These are phyloP conservation scores for Oryza brachyantha DNA, from an alignment of 176 grass and related monocot genomes.

Conservation along the genomic window DNA sequence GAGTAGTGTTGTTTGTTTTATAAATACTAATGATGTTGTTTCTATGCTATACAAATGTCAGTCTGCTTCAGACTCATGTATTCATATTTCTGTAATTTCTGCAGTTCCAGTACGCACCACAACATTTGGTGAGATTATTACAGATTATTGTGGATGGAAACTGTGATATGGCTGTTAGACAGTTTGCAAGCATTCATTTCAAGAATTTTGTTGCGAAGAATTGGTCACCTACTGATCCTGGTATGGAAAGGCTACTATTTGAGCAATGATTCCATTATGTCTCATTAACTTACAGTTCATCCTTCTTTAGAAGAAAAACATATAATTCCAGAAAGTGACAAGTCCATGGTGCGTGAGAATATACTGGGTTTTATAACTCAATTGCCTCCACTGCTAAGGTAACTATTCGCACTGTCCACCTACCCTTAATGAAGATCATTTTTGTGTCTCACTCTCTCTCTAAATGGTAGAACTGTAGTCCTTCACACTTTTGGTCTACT, in stretches of 20 bases:
- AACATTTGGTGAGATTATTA: constrained; percentile 78
- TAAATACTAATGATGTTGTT: neutral
- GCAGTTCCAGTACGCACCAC: constrained; percentile 71
- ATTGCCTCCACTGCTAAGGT: constrained; percentile 82
- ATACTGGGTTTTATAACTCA: constrained; percentile 83
- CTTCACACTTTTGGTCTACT: neutral
- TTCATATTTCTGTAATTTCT: constrained; percentile 30
- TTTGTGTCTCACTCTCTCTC: neutral
- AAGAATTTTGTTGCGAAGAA: constrained; percentile 88
- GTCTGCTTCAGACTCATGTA: neutral
- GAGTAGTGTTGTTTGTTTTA: neutral
- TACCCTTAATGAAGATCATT: neutral
- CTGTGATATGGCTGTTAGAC: constrained; percentile 80
- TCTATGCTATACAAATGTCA: neutral
- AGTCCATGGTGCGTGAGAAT: constrained; percentile 68
- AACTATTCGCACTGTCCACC: neutral
- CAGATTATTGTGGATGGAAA: constrained; percentile 84
- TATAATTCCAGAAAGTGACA: constrained; percentile 73
- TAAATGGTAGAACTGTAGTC: neutral
- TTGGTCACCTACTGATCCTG: constrained; percentile 67
- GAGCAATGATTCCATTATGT: constrained; percentile 1
- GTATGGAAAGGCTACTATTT: constrained; percentile 28
- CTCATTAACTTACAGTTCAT: neutral
- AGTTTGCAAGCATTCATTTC: constrained; percentile 93
- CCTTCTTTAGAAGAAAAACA: constrained; percentile 50